These are phyloP conservation scores for Dillenia suffruticosa DNA, from an alignment of 164 flowering plant genomes.

Conservation along the genomic window DNA sequence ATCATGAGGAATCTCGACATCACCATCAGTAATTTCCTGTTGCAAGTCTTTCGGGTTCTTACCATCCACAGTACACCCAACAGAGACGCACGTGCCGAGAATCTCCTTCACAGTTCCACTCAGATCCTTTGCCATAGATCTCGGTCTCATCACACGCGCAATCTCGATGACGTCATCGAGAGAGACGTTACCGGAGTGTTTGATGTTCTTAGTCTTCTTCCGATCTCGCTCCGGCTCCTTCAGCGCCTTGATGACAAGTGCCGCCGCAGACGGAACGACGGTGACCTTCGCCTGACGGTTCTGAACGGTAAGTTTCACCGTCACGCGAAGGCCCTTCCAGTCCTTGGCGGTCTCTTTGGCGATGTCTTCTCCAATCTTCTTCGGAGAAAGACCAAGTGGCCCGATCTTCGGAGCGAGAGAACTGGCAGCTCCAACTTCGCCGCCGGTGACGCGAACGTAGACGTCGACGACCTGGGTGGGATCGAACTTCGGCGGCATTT, in stretches of 20 bases:
- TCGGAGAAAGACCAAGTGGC: conserved; percentile 72
- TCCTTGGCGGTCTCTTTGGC: conserved; percentile 80
- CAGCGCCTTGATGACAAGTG: conserved; percentile 65
- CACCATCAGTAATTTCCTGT: conserved; percentile 67
- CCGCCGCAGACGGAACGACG: conserved; percentile 75
- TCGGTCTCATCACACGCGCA: conserved; percentile 56
- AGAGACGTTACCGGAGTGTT: conserved; percentile 65
- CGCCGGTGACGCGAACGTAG: conserved; percentile 73
- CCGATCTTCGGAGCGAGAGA: conserved; percentile 82
- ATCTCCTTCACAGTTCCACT: conserved; percentile 74
- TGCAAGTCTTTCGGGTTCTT: conserved; percentile 79
- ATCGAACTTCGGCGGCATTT: conserved; percentile 77
- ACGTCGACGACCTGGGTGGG: conserved; percentile 70
- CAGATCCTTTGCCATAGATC: conserved; percentile 81
- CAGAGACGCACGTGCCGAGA: conserved; percentile 79
- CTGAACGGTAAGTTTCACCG: conserved; percentile 77
- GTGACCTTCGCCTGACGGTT: conserved; percentile 74
- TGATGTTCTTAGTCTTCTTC: conserved; percentile 71
- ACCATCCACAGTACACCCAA: conserved; percentile 81
- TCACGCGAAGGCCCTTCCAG: conserved; percentile 82
- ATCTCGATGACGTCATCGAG: conserved; percentile 79
- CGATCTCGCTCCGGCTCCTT: conserved; percentile 79
- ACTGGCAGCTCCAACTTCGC: conserved; percentile 75
- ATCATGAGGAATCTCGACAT: conserved; percentile 57
- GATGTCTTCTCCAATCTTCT: conserved; percentile 76